Conservation (phyloP, 371 early-diverging fungal species). For the Mucor sp. region DNA sequence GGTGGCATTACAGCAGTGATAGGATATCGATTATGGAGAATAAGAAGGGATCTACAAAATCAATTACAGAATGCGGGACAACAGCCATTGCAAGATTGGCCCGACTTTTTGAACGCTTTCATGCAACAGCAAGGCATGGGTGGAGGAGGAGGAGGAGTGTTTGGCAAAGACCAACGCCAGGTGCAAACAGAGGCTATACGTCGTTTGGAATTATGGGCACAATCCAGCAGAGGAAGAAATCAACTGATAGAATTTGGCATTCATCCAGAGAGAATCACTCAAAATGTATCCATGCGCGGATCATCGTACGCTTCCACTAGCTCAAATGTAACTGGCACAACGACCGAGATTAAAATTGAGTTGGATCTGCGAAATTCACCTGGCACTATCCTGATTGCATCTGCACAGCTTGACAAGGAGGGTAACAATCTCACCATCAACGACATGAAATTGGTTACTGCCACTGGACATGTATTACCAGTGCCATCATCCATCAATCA, state of each 20-base stretch:
- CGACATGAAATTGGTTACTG: slow-evolving; percentile 20
- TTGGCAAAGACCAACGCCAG: slow-evolving; percentile 10
- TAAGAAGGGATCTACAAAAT: slow-evolving; percentile 1
- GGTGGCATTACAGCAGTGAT: slow-evolving; percentile 23
- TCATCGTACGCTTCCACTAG: slow-evolving; percentile 3
- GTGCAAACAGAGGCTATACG: slow-evolving; percentile 18
- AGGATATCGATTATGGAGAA: slow-evolving; percentile 22
- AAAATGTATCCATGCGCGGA: slow-evolving; percentile 14
- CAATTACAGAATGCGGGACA: neutral
- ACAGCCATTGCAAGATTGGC: slow-evolving; percentile 9
- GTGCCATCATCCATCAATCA: neutral
- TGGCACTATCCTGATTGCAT: slow-evolving; percentile 15
- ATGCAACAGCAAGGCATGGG: neutral
- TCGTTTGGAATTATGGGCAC: slow-evolving; percentile 15
- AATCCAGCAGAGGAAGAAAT: slow-evolving; percentile 2
- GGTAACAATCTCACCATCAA: neutral
- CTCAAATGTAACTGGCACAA: neutral
- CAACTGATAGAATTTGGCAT: slow-evolving; percentile 16
- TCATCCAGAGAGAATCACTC: slow-evolving; percentile 5
- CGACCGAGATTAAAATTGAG: slow-evolving; percentile 19
- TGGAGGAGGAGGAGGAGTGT: neutral
- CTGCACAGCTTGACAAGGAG: slow-evolving; percentile 11
- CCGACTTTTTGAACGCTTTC: slow-evolving; percentile 6
- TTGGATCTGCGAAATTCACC: slow-evolving; percentile 16
- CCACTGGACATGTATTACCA: slow-evolving; percentile 4